Percentiles rank a stretch among this genome's conserved stretches.
Evolutionary conservation across 805 yeast genomes (phyloP).

Genomic region (Candida corydali): DNA sequence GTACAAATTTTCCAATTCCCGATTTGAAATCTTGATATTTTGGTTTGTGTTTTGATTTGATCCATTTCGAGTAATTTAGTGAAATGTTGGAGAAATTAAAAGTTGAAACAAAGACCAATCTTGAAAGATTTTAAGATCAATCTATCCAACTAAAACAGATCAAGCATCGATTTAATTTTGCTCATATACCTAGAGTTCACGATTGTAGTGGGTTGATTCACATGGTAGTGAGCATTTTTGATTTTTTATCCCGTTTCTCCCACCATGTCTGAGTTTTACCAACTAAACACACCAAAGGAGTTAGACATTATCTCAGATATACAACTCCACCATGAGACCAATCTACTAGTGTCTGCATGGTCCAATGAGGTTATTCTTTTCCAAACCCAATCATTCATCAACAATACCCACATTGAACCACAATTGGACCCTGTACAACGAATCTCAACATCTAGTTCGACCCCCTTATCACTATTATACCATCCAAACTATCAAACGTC

Average conservation of each 20-base stretch:
- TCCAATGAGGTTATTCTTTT: conserved; percentile 47
- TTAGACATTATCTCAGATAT: conserved; percentile 43
- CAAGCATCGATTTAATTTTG: too few species aligned
- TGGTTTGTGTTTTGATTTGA: neutral
- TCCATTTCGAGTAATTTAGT: neutral
- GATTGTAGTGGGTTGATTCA: too few species aligned
- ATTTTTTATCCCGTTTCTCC: too few species aligned
- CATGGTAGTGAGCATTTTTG: too few species aligned
- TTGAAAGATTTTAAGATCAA: too few species aligned
- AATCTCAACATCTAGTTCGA: conserved; percentile 5
- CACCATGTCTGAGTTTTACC: too few species aligned
- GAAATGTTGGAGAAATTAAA: too few species aligned
- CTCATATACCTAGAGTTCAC: too few species aligned
- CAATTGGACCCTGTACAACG: conserved; percentile 2
- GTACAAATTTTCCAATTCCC: too few species aligned
- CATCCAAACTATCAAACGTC: conserved; percentile 15
- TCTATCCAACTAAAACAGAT: too few species aligned
- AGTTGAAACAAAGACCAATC: too few species aligned
- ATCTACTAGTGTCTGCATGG: conserved; percentile 55
- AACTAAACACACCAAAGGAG: conserved; percentile 17
- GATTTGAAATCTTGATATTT: too few species aligned
- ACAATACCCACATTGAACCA: conserved; percentile 13
- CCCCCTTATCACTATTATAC: conserved; percentile 9
- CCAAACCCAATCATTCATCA: conserved; percentile 16
- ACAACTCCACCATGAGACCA: conserved; percentile 28